Evolutionary conservation across 2,329 filamentous ascomycete species (phyloP), one percentile per base, ranked within the genome.

Genomic region (Fusarium hostae): DNA sequence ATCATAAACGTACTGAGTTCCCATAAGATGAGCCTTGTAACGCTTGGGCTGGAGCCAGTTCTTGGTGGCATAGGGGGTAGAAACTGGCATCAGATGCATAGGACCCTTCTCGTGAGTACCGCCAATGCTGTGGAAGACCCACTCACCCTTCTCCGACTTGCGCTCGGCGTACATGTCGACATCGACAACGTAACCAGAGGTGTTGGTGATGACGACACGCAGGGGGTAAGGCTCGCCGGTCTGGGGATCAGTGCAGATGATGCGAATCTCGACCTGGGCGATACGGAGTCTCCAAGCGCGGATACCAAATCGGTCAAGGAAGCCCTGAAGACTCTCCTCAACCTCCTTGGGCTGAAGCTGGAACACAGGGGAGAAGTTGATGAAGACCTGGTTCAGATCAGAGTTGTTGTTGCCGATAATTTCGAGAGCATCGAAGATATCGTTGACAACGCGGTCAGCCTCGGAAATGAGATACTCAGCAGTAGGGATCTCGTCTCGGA

Each of bases 321-420:
- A 99, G 61, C 95, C 95, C 79, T 92, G 94, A 28, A 99, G 90
- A 34, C 94, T 95, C 82, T 97, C 90, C 84, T 98, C 94, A 20
- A 99, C 94, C 84, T 98, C 94, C 66, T 90, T 85, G 6, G 96
- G 95, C 78, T 94, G 88, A 52, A 99, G 90, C 80, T 94, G 94
- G 90, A 99, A 98, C 65, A 98, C 93, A 13, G 95, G 94, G 0
- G 94, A 96, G 86, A 99, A 99, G 89, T 99, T 98, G 88, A 99
- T 96, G 87, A 99, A 99, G 88, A 99, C 96, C 85, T 99, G 96
- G 87, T 99, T 99, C 80, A 99, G 88, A 87, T 99, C 96, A 56
- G 96, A 97, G 86, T 97, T 97, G 86, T 98, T 98, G 88, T 97
- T 98, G 79, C 96, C 96, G 79, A 98, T 97, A 77, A 99, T 98